Evolutionary conservation across 1,284 basidiomycete genomes (phyloP).

Genomic region (Pseudozyma hubeiensis): DNA sequence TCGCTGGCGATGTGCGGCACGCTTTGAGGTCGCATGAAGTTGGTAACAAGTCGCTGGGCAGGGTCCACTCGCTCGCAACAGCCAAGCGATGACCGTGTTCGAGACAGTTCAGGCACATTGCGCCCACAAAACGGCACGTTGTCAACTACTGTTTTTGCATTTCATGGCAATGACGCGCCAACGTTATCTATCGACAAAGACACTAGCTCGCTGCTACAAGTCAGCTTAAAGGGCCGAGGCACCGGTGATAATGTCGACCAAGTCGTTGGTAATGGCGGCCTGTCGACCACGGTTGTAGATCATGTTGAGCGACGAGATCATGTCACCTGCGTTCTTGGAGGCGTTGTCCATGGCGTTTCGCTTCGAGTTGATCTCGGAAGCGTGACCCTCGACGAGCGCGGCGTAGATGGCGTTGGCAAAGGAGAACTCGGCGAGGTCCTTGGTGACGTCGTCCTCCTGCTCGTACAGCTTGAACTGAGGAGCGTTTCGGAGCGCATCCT

Average conservation of each 20-base stretch:
- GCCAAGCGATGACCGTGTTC: no score
- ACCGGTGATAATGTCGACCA: constrained; percentile 95
- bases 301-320: constrained; percentile 68
- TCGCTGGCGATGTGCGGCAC: no score
- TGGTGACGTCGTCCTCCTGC: constrained; percentile 78
- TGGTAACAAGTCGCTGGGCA: no score
- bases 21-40: no score
- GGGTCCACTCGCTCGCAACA: no score
- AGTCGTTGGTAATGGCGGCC: constrained; percentile 94
- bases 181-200: background rate
- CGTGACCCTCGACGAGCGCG: constrained; percentile 93
- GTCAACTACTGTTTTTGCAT: background rate
- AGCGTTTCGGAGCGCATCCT: constrained; percentile 74
- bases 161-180: constrained; percentile 7
- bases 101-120: no score
- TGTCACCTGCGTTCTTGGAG: constrained; percentile 86
- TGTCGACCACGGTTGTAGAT: constrained; percentile 95
- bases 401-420: constrained; percentile 97
- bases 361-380: constrained; percentile 83
- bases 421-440: constrained; percentile 93
- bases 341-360: constrained; percentile 99
- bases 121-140: no score
- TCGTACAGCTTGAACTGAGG: constrained; percentile 66
- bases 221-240: constrained; percentile 69
- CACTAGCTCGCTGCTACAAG: background rate